Conservation (phyloP, 208 protist species). For the Porcisia deanei region DNA sequence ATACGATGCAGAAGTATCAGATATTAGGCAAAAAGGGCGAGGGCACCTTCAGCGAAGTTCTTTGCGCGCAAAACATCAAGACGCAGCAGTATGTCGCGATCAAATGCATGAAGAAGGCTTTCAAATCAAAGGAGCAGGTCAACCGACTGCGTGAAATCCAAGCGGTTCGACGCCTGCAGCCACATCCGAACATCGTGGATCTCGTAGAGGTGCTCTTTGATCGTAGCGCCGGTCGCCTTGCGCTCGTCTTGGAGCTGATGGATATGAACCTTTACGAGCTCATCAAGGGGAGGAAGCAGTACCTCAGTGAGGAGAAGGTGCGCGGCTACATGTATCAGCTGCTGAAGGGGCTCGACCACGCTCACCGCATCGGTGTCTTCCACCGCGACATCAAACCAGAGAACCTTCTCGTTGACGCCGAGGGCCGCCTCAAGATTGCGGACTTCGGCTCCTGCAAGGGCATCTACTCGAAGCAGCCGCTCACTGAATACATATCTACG, state of each 20-base stretch:
- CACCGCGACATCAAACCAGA: constrained; percentile 98
- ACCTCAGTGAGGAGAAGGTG: constrained; percentile 85
- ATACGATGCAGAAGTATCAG: constrained; percentile 91
- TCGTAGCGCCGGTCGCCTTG: constrained; percentile 87
- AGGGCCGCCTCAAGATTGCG: constrained; percentile 83
- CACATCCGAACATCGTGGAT: constrained; percentile 95
- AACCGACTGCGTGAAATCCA: constrained; percentile 98
- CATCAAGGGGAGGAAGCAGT: constrained; percentile 90
- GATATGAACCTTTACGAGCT: constrained; percentile 98
- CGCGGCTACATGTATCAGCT: constrained; percentile 91
- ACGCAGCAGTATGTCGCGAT: constrained; percentile 94
- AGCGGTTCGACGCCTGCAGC: constrained; percentile 88
- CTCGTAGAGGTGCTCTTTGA: constrained; percentile 96
- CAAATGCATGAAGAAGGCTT: constrained; percentile 98
- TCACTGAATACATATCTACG: constrained; percentile 94
- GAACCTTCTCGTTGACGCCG: constrained; percentile 95
- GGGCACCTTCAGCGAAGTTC: constrained; percentile 97
- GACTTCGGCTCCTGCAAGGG: constrained; percentile 94
- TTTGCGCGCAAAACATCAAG: constrained; percentile 94
- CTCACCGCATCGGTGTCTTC: constrained; percentile 91
- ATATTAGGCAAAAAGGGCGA: constrained; percentile 97
- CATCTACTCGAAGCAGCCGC: constrained; percentile 71
- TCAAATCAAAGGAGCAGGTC: constrained; percentile 93
- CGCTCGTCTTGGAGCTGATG: constrained; percentile 98
- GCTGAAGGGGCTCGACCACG: constrained; percentile 92